A percentile compares a stretch with the other conserved stretches of the same genome.
Evolutionary conservation across 129 eudicot genomes (phyloP).

Genomic region (Tagetes erecta): DNA sequence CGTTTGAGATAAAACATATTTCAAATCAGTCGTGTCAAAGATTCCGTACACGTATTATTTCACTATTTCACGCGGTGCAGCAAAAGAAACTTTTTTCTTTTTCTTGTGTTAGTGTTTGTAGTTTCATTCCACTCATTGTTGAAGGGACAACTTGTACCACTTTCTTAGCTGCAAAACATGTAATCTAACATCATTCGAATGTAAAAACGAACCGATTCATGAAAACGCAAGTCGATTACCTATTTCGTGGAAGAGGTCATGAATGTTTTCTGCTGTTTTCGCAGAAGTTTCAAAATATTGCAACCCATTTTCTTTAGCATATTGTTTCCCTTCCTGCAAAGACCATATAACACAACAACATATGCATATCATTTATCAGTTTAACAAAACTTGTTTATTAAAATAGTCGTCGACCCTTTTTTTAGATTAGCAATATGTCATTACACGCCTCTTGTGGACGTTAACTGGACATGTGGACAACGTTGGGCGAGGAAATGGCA

Average conservation of each 20-base stretch:
- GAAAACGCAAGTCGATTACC: conserved; percentile 23
- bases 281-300: conserved; percentile 58
- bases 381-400: not conserved
- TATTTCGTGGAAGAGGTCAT: conserved; percentile 59
- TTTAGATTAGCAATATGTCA: not conserved
- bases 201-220: not conserved
- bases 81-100: conserved; percentile 36
- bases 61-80: conserved; percentile 40
- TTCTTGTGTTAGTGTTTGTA: conserved; percentile 33
- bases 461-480: not conserved
- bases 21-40: not conserved
- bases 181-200: not conserved
- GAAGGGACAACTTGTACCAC: conserved; percentile 36
- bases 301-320: conserved; percentile 50
- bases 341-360: not conserved
- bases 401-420: not conserved
- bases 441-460: not conserved
- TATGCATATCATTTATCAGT: not conserved
- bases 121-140: conserved; percentile 36
- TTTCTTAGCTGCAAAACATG: conserved; percentile 44
- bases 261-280: conserved; percentile 54
- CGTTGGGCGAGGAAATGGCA: not conserved
- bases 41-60: not conserved
- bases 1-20: not conserved
- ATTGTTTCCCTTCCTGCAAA: conserved; percentile 51